Evolutionary conservation across 2,329 filamentous ascomycete genomes (phyloP).

Genomic region (Fusarium gaditjirri): DNA sequence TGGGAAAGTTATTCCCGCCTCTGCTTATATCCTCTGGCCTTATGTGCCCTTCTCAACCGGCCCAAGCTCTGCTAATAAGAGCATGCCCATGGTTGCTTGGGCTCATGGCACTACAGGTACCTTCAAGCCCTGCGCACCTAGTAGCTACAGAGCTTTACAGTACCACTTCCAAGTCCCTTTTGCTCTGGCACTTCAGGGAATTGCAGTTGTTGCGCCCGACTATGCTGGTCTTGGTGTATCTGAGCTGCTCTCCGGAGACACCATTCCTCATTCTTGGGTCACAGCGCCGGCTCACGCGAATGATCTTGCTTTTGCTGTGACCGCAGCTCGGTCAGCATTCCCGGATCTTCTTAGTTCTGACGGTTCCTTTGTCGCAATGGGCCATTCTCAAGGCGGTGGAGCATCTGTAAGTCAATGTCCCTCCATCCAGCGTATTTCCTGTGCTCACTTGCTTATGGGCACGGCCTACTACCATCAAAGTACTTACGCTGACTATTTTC

Average conservation of each 20-base stretch:
- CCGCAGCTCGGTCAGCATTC: constrained; percentile 20
- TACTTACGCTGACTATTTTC: background rate
- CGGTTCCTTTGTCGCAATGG: background rate
- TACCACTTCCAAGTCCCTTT: constrained; percentile 35
- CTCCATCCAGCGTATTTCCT: background rate
- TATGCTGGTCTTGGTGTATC: constrained; percentile 29
- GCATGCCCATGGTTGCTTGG: background rate
- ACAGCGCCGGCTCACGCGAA: constrained; percentile 28
- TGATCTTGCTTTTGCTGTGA: constrained; percentile 26
- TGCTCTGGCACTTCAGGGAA: constrained; percentile 24
- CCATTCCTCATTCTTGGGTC: constrained; percentile 22
- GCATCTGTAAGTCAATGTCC: background rate
- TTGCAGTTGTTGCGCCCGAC: constrained; percentile 28
- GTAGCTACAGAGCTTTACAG: constrained; percentile 24
- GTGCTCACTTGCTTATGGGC: background rate
- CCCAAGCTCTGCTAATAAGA: background rate
- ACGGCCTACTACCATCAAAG: fast-evolving
- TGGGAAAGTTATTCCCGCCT: constrained; percentile 14
- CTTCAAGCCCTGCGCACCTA: constrained; percentile 26
- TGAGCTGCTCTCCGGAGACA: constrained; percentile 14
- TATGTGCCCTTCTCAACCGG: background rate
- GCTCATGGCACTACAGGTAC: constrained; percentile 14
- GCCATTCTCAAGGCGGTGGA: background rate
- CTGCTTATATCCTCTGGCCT: constrained; percentile 9
- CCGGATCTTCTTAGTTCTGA: background rate